phyloP scores from a whole-genome alignment of 2,329 filamentous ascomycete genomes.

The Alternaria brassicicola region DNA sequence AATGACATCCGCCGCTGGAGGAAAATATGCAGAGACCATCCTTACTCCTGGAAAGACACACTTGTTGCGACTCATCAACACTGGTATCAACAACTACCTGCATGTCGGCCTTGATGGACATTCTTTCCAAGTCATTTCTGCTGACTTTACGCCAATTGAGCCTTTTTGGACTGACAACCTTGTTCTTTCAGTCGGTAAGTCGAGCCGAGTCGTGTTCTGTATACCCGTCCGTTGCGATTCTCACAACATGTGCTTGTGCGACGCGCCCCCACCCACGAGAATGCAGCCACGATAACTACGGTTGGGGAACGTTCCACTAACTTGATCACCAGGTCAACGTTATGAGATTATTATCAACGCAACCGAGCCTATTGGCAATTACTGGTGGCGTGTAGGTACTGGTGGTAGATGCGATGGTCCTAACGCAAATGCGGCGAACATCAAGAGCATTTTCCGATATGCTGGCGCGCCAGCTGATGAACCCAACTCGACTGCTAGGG shows the following conservation, averaged over 20 bases:
- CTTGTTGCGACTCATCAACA: conserved; percentile 53
- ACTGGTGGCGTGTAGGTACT: conserved; percentile 46
- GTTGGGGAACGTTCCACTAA: conserved; percentile 26
- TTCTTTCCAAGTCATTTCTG: conserved; percentile 51
- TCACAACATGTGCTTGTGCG: conserved; percentile 8
- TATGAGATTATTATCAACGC: conserved; percentile 51
- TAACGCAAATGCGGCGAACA: conserved; percentile 41
- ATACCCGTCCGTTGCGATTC: neutral
- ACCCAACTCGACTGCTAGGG: conserved; percentile 39
- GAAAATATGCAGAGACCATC: conserved; percentile 42
- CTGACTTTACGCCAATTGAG: conserved; percentile 53
- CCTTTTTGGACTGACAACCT: conserved; percentile 49
- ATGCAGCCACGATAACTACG: conserved; percentile 14
- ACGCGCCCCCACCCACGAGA: conserved; percentile 11
- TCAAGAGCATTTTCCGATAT: conserved; percentile 53
- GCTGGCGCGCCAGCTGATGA: conserved; percentile 37
- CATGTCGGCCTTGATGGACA: conserved; percentile 44
- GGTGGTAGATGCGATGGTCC: conserved; percentile 46
- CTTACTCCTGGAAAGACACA: conserved; percentile 52
- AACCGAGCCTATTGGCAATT: conserved; percentile 38
- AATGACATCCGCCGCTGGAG: conserved; percentile 50
- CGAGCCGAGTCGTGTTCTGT: neutral
- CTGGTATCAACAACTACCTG: conserved; percentile 34
- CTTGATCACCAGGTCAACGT: conserved; percentile 41
- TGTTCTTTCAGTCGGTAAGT: conserved; percentile 46